A percentile compares a stretch with the other conserved stretches of the same genome.
Conservation (phyloP, 1,139 yeast species). For the Yamadazyma spencermartinsiae region DNA sequence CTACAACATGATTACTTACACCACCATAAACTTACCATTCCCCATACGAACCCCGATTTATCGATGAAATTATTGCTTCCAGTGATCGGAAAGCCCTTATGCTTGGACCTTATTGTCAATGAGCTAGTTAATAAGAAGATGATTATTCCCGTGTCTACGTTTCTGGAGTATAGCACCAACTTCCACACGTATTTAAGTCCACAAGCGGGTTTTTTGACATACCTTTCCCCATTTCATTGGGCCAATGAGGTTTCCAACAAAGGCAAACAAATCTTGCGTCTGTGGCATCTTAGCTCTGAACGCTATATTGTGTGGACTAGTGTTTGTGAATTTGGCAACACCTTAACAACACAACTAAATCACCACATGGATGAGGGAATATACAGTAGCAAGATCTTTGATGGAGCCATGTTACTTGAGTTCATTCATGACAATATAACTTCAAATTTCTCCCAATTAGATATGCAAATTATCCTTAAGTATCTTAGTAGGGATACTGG, state of each 20-base stretch:
- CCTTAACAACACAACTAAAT: constrained; percentile 10
- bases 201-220: constrained; percentile 12
- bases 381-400: constrained; percentile 23
- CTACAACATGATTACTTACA: constrained; percentile 18
- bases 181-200: constrained; percentile 14
- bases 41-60: constrained; percentile 24
- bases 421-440: constrained; percentile 14
- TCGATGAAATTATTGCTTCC: constrained; percentile 24
- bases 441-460: constrained; percentile 19
- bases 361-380: constrained; percentile 17
- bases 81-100: constrained; percentile 30
- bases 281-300: constrained; percentile 19
- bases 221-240: constrained; percentile 25
- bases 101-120: constrained; percentile 23
- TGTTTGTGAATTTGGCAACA: constrained; percentile 19
- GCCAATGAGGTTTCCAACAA: constrained; percentile 6
- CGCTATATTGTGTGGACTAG: constrained; percentile 28
- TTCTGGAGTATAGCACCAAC: constrained; percentile 11
- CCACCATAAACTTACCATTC: constrained; percentile 22
- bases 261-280: constrained; percentile 2
- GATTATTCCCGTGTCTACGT: constrained; percentile 27
- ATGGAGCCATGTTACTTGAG: constrained; percentile 17
- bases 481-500: constrained; percentile 26
- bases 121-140: constrained; percentile 25
- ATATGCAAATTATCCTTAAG: constrained; percentile 26